phyloP scores from a whole-genome alignment of 2,329 filamentous ascomycete species.

The Colletotrichum nymphaeae region DNA sequence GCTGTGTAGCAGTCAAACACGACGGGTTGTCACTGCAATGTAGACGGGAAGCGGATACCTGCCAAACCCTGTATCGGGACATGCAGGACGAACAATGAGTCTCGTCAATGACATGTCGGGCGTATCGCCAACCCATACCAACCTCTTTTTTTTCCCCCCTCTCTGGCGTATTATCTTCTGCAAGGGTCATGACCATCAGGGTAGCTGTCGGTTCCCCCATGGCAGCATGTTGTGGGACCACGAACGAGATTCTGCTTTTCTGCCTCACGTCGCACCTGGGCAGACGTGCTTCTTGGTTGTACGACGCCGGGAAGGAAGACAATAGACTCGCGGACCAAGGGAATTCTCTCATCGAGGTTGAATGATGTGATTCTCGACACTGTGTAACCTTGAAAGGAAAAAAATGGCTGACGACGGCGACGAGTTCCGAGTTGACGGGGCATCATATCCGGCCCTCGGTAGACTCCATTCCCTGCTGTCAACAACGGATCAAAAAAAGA shows the following conservation, averaged over 20 bases:
- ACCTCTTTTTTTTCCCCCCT: background rate
- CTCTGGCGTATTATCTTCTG: background rate
- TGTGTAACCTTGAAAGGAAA: background rate
- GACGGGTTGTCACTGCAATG: background rate
- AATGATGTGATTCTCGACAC: background rate
- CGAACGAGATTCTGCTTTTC: background rate
- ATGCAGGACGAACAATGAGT: background rate
- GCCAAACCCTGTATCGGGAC: background rate
- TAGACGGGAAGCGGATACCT: background rate
- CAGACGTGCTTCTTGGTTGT: slow-evolving; percentile 22
- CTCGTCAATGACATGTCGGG: background rate
- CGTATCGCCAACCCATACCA: background rate
- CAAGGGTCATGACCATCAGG: background rate
- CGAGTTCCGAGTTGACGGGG: background rate
- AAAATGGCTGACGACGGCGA: background rate
- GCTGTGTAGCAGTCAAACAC: background rate
- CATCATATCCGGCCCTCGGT: background rate
- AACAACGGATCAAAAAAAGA: background rate
- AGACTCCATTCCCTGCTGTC: background rate
- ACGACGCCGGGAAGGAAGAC: background rate
- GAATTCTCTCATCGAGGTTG: background rate
- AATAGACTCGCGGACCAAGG: slow-evolving; percentile 2
- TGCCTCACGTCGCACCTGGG: slow-evolving; percentile 10
- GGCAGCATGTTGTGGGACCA: background rate
- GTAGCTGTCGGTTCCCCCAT: background rate